These are phyloP conservation scores for Phytopythium sindhum DNA, from an alignment of 352 stramenopile species.

Conservation along the genomic window DNA sequence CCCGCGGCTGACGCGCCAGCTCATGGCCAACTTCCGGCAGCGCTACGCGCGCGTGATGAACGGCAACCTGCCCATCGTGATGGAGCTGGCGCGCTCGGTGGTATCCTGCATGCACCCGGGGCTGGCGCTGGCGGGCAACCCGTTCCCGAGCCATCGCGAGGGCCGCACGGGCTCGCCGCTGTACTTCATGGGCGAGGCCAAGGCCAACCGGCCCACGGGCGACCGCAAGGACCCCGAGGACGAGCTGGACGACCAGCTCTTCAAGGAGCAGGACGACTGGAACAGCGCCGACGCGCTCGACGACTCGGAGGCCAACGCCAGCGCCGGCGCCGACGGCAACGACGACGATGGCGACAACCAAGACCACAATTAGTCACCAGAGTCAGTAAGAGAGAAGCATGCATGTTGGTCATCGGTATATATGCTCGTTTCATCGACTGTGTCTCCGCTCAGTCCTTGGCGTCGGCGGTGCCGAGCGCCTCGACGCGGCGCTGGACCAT, in stretches of 20 bases:
- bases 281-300: slow-evolving; percentile 10
- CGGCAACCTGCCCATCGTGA: slow-evolving; percentile 32
- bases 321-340: slow-evolving; percentile 11
- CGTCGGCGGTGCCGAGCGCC: background rate
- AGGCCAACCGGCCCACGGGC: background rate
- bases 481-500: slow-evolving; percentile 25
- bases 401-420: background rate
- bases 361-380: background rate
- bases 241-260: slow-evolving; percentile 8
- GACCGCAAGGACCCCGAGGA: slow-evolving; percentile 10
- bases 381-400: background rate
- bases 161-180: slow-evolving; percentile 24
- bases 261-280: slow-evolving; percentile 8
- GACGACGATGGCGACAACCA: slow-evolving; percentile 5
- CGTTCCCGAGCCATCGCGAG: slow-evolving; percentile 29
- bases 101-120: slow-evolving; percentile 15
- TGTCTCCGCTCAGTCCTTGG: background rate
- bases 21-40: slow-evolving; percentile 38
- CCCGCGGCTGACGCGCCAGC: slow-evolving; percentile 37
- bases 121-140: slow-evolving; percentile 27
- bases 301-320: slow-evolving; percentile 4
- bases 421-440: background rate
- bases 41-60: slow-evolving; percentile 40
- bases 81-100: slow-evolving; percentile 10
- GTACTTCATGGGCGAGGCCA: slow-evolving; percentile 40